Percentiles rank a stretch among this genome's conserved stretches.
Conservation (phyloP, 2,329 filamentous ascomycete genomes). For the Aureobasidium zeae region DNA sequence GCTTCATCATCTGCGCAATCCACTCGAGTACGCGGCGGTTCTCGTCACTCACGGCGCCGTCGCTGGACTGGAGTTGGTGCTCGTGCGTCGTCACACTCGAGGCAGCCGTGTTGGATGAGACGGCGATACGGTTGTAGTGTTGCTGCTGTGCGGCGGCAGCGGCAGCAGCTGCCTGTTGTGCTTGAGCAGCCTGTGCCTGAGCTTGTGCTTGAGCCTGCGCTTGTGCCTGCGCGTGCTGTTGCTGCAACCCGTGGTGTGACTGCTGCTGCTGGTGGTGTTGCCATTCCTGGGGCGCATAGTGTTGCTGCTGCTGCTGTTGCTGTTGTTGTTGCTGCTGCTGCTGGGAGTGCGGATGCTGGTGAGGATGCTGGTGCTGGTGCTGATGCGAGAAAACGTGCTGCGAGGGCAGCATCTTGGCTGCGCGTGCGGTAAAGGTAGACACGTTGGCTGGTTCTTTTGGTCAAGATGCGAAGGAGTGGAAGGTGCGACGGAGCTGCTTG, state of each 20-base stretch:
- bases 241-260: slow-evolving; percentile 32
- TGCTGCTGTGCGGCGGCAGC: slow-evolving; percentile 42
- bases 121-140: slow-evolving; percentile 30
- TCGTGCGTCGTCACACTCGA: slow-evolving; percentile 9
- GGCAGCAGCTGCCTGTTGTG: slow-evolving; percentile 36
- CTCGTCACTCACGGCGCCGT: slow-evolving; percentile 51
- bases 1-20: slow-evolving; percentile 84
- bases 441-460: not conserved
- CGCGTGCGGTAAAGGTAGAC: slow-evolving; percentile 8
- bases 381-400: slow-evolving; percentile 55
- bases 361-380: slow-evolving; percentile 42
- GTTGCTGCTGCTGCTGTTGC: slow-evolving; percentile 32
- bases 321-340: slow-evolving; percentile 36
- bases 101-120: slow-evolving; percentile 25
- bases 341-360: slow-evolving; percentile 33
- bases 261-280: slow-evolving; percentile 54
- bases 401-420: slow-evolving; percentile 20
- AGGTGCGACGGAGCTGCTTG: slow-evolving; percentile 1
- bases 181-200: slow-evolving; percentile 35
- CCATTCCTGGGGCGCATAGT: slow-evolving; percentile 24
- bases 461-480: not conserved
- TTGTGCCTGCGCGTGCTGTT: slow-evolving; percentile 32
- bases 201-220: slow-evolving; percentile 29
- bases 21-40: slow-evolving; percentile 87
- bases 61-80: slow-evolving; percentile 9